Percentiles rank a stretch among this genome's conserved stretches.
Evolutionary conservation across 345 rosid genomes (phyloP).

Genomic region (Odontarrhena argentea): DNA sequence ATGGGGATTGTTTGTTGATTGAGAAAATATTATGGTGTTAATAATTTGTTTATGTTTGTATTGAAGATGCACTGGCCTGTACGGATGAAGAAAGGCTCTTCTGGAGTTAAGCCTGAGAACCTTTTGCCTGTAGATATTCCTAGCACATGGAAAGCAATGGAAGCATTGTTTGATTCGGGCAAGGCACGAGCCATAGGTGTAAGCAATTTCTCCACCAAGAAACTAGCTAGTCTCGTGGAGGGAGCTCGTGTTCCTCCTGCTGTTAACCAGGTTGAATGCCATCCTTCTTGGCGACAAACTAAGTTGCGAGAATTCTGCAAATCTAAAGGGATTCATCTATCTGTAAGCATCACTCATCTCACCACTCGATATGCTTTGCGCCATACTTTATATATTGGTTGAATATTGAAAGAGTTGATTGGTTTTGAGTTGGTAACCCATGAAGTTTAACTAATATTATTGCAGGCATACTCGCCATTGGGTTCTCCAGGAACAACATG

Average conservation of each 20-base stretch:
- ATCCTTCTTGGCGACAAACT: conserved; percentile 74
- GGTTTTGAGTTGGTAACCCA: no score
- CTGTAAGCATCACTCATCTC: conserved; percentile 32
- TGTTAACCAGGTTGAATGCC: conserved; percentile 82
- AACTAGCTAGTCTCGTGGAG: conserved; percentile 63
- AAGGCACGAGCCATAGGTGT: conserved; percentile 80
- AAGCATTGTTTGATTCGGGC: conserved; percentile 63
- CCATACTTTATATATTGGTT: not conserved
- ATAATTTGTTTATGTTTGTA: not conserved
- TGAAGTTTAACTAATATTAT: not conserved
- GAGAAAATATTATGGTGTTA: not conserved
- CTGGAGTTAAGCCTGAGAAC: conserved; percentile 56
- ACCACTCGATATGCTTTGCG: not conserved
- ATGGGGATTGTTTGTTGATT: not conserved
- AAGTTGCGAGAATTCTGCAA: conserved; percentile 70
- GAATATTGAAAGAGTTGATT: not conserved
- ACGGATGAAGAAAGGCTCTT: conserved; percentile 61
- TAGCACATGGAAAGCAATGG: conserved; percentile 84
- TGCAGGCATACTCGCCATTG: conserved; percentile 75
- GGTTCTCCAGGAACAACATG: conserved; percentile 64
- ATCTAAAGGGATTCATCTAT: conserved; percentile 73
- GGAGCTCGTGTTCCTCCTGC: conserved; percentile 81
- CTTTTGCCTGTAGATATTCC: conserved; percentile 58
- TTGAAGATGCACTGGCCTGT: conserved; percentile 87
- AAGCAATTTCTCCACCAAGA: conserved; percentile 84